phyloP scores from a whole-genome alignment of 148 eudicot genomes.

The Camellia granthamiana region DNA sequence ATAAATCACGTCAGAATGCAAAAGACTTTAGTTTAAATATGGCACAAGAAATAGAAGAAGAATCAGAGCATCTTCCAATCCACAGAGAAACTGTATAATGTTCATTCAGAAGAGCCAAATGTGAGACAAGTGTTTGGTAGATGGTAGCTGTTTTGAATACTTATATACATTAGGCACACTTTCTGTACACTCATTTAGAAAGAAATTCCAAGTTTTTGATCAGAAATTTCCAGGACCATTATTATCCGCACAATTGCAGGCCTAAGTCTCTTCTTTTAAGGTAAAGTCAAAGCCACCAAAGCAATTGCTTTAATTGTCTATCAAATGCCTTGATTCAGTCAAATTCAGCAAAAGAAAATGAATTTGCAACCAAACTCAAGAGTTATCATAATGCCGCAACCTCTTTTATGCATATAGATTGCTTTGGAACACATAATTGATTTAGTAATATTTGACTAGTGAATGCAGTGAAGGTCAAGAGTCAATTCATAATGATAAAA shows the following conservation, averaged over 20 bases:
- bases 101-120: not conserved
- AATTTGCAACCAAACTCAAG: not conserved
- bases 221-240: no score
- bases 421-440: not conserved
- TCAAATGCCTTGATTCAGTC: not conserved
- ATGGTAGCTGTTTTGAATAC: not conserved
- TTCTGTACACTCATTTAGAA: not conserved
- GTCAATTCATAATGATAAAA: not conserved
- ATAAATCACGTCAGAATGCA: not conserved
- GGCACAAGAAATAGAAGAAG: not conserved
- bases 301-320: not conserved
- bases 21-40: constrained; percentile 28
- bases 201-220: not conserved
- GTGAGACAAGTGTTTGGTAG: constrained; percentile 4
- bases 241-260: no score
- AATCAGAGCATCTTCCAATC: constrained; percentile 11
- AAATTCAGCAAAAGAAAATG: not conserved
- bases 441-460: not conserved
- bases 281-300: not conserved
- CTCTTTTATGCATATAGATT: constrained; percentile 3
- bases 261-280: no score
- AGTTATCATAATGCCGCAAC: not conserved
- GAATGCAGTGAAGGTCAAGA: not conserved
- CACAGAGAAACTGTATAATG: constrained; percentile 1
- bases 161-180: no score